Conservation (phyloP, 2,329 filamentous ascomycete genomes). For the Rugonectria rugulosa region DNA sequence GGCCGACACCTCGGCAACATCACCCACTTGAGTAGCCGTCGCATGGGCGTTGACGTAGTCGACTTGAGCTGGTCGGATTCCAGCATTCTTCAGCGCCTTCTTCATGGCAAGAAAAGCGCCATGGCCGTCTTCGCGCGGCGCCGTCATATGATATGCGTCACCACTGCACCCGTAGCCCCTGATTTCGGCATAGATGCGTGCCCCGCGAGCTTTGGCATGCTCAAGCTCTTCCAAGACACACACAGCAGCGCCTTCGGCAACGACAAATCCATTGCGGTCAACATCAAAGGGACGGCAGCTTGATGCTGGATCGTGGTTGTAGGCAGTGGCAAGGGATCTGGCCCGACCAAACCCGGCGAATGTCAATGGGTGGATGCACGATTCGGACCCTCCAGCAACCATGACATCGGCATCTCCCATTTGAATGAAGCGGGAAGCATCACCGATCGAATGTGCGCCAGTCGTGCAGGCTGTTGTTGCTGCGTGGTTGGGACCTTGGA, state of each 20-base stretch:
- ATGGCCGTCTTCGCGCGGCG: conserved; percentile 81
- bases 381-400: conserved; percentile 94
- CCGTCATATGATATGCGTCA: conserved; percentile 93
- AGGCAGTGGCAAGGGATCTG: conserved; percentile 82
- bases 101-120: conserved; percentile 89
- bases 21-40: conserved; percentile 85
- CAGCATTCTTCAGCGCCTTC: conserved; percentile 77
- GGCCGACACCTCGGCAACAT: conserved; percentile 85
- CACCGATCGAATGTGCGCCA: conserved; percentile 91
- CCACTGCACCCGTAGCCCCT: conserved; percentile 89
- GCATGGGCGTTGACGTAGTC: conserved; percentile 97
- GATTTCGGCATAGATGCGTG: conserved; percentile 87
- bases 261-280: conserved; percentile 84
- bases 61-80: conserved; percentile 72
- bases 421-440: conserved; percentile 92
- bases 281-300: conserved; percentile 90
- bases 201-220: conserved; percentile 81
- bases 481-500: conserved; percentile 90
- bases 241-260: conserved; percentile 90
- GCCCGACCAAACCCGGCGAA: conserved; percentile 91
- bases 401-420: conserved; percentile 93
- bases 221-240: conserved; percentile 88
- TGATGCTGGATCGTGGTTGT: conserved; percentile 73
- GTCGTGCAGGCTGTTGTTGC: conserved; percentile 96
- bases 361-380: conserved; percentile 93